These are phyloP conservation scores for Aurifilum marmelostoma DNA, from an alignment of 2,329 filamentous ascomycete species.

Conservation along the genomic window DNA sequence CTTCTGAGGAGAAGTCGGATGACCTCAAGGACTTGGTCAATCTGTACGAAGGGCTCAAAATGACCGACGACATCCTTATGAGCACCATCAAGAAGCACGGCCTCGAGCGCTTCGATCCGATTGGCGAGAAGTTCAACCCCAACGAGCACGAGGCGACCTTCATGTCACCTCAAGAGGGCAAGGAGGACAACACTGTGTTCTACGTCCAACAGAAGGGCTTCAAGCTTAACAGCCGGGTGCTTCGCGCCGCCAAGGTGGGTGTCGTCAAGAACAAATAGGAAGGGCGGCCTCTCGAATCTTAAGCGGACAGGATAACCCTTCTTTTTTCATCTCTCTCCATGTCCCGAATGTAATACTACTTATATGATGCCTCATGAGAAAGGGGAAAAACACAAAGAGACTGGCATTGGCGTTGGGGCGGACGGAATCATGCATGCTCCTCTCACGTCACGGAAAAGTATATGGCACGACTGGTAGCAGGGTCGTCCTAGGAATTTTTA, in stretches of 20 bases:
- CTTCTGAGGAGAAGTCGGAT: conserved; percentile 51
- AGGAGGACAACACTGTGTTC: conserved; percentile 90
- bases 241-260: conserved; percentile 93
- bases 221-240: conserved; percentile 83
- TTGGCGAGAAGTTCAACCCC: conserved; percentile 88
- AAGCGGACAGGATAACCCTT: conserved; percentile 1
- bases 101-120: conserved; percentile 83
- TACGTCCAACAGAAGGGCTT: conserved; percentile 95
- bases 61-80: conserved; percentile 91
- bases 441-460: conserved; percentile 27
- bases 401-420: conserved; percentile 30
- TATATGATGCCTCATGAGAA: conserved; percentile 17
- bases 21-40: conserved; percentile 73
- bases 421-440: conserved; percentile 27
- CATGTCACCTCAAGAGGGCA: conserved; percentile 83
- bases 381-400: neutral
- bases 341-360: conserved; percentile 26
- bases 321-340: neutral
- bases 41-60: conserved; percentile 87
- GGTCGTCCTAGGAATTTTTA: conserved; percentile 22
- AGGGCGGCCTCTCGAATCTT: conserved; percentile 28
- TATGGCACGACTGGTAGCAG: conserved; percentile 22
- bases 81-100: conserved; percentile 91
- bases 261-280: conserved; percentile 79
- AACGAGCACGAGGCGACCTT: conserved; percentile 97